Conservation (phyloP, 2,329 filamentous ascomycete genomes). For the Aspergillus neotritici region DNA sequence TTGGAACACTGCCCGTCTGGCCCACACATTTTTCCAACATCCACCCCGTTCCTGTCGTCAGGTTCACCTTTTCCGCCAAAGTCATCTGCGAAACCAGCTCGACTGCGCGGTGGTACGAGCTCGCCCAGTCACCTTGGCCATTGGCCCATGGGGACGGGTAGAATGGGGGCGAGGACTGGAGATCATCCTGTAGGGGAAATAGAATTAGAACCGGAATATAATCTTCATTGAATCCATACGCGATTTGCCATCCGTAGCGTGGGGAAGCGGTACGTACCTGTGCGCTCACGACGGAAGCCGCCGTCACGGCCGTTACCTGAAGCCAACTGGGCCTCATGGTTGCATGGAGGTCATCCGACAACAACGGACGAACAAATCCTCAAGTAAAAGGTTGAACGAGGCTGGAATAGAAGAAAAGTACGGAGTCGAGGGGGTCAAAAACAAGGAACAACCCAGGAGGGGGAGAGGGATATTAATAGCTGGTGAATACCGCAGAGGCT, state of each 20-base stretch:
- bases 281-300: conserved; percentile 29
- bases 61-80: conserved; percentile 82
- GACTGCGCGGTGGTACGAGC: conserved; percentile 69
- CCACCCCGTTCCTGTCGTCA: conserved; percentile 88
- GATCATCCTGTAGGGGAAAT: conserved; percentile 14
- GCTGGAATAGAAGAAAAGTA: not conserved
- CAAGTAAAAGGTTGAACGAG: not conserved
- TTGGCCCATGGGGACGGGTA: conserved; percentile 89
- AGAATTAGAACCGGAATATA: not conserved
- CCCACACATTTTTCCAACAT: conserved; percentile 69
- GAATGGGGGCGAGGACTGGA: conserved; percentile 54
- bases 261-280: conserved; percentile 20
- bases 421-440: not conserved
- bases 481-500: too few species aligned
- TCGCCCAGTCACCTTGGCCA: conserved; percentile 66
- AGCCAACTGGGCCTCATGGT: conserved; percentile 35
- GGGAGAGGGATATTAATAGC: conserved; percentile 2
- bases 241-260: not conserved
- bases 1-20: conserved; percentile 51
- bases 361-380: not conserved
- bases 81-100: conserved; percentile 79
- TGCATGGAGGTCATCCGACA: conserved; percentile 6
- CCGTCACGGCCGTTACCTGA: conserved; percentile 27
- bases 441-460: not conserved
- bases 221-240: not conserved